These are phyloP conservation scores for Salmacisia buchloeana DNA, from an alignment of 1,284 basidiomycete species.

Conservation along the genomic window DNA sequence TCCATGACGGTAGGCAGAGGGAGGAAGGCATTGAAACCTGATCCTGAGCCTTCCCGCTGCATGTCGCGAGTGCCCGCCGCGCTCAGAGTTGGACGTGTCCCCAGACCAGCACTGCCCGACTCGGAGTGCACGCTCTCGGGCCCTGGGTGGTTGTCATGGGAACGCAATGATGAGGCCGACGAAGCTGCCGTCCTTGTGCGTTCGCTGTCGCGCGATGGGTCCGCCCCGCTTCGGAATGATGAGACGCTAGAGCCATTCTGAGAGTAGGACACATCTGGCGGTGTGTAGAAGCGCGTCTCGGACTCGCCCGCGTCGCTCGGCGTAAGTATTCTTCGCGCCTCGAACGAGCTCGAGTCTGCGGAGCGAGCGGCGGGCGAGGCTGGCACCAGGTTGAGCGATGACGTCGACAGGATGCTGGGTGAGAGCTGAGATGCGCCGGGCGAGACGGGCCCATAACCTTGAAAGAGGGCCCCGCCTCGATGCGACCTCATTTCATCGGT, in stretches of 20 bases:
- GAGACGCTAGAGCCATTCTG: too few relatives aligned
- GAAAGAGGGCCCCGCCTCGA: not conserved
- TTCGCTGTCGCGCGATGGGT: too few relatives aligned
- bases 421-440: not conserved
- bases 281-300: constrained; percentile 3
- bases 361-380: not conserved
- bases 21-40: not conserved
- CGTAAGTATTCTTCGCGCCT: not conserved
- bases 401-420: not conserved
- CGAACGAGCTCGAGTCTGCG: too few relatives aligned
- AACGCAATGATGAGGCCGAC: too few relatives aligned
- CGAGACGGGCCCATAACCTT: too few relatives aligned
- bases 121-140: too few relatives aligned
- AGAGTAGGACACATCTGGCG: constrained; percentile 2
- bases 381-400: not conserved
- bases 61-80: not conserved
- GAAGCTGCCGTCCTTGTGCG: too few relatives aligned
- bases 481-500: not conserved
- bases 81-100: not conserved
- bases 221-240: too few relatives aligned
- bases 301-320: not conserved
- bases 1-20: constrained; percentile 4
- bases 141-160: too few relatives aligned
- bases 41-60: not conserved
- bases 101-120: not conserved